Evolutionary conservation across 805 yeast species (phyloP).

Genomic region (Yamadazyma philogaea): DNA sequence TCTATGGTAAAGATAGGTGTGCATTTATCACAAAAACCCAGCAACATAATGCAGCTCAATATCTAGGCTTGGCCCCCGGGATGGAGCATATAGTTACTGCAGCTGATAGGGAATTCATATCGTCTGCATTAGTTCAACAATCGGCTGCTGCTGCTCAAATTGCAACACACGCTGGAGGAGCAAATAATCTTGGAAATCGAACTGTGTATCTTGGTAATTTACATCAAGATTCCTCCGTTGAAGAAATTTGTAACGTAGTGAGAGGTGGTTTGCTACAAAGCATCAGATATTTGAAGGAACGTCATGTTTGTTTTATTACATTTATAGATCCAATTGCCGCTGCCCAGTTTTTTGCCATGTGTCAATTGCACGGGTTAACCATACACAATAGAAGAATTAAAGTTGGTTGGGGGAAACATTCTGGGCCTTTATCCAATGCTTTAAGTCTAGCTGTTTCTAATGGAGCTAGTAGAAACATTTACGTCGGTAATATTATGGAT

Average conservation of each 20-base stretch:
- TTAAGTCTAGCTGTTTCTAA: slow-evolving; percentile 84
- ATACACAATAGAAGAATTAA: slow-evolving; percentile 83
- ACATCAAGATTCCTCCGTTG: slow-evolving; percentile 83
- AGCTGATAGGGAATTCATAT: slow-evolving; percentile 60
- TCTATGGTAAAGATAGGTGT: slow-evolving; percentile 91
- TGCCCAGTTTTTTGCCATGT: slow-evolving; percentile 94
- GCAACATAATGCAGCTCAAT: slow-evolving; percentile 95
- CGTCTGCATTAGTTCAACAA: slow-evolving; percentile 82
- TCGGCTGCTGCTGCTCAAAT: slow-evolving; percentile 98
- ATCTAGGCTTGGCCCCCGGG: slow-evolving; percentile 86
- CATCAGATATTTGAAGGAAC: slow-evolving; percentile 74
- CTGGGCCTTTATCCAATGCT: slow-evolving; percentile 87
- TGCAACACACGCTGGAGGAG: slow-evolving; percentile 92
- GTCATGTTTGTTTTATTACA: slow-evolving; percentile 91
- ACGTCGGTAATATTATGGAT: slow-evolving; percentile 66
- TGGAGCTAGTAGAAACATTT: slow-evolving; percentile 92
- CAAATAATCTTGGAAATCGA: slow-evolving; percentile 86
- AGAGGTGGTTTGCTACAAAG: slow-evolving; percentile 91
- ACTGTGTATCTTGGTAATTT: slow-evolving; percentile 89
- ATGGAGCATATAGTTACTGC: slow-evolving; percentile 76
- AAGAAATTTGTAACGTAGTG: slow-evolving; percentile 93
- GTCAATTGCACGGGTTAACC: slow-evolving; percentile 83
- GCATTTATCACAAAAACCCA: slow-evolving; percentile 93
- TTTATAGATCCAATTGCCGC: slow-evolving; percentile 97
- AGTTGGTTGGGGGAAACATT: slow-evolving; percentile 97